Evolutionary conservation across 768 basidiomycete species (phyloP).

Genomic region (Suillus bovinus): DNA sequence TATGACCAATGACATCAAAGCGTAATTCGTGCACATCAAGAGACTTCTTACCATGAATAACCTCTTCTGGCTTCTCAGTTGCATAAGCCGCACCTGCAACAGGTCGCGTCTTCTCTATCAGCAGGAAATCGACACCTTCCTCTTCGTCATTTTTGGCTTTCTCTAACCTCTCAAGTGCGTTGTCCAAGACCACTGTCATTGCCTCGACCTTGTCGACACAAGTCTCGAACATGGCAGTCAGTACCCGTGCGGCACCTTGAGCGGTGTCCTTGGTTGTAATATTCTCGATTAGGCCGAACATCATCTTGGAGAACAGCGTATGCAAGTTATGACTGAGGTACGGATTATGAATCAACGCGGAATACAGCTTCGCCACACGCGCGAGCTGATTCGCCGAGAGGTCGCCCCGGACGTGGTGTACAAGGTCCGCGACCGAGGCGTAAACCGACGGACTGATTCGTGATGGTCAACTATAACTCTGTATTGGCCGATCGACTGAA

Average conservation of each 20-base stretch:
- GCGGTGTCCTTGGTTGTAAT: constrained; percentile 75
- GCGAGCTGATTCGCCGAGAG: constrained; percentile 75
- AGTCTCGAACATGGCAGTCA: constrained; percentile 77
- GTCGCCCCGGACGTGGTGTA: constrained; percentile 87
- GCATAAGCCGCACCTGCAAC: constrained; percentile 76
- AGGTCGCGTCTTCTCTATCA: constrained; percentile 86
- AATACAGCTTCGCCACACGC: constrained; percentile 80
- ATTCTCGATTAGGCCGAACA: constrained; percentile 85
- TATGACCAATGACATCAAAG: constrained; percentile 32
- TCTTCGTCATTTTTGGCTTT: constrained; percentile 40
- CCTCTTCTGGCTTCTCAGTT: constrained; percentile 79
- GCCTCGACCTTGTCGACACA: constrained; percentile 85
- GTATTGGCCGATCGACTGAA: background rate
- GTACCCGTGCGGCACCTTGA: constrained; percentile 65
- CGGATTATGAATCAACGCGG: constrained; percentile 86
- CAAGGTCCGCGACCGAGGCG: constrained; percentile 87
- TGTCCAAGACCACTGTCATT: constrained; percentile 60
- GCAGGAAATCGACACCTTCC: constrained; percentile 51
- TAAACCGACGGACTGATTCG: constrained; percentile 70
- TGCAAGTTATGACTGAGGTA: constrained; percentile 80
- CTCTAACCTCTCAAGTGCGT: constrained; percentile 49
- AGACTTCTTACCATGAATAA: constrained; percentile 64
- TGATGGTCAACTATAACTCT: constrained; percentile 8
- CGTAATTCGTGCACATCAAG: background rate
- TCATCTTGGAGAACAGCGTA: constrained; percentile 89